Evolutionary conservation across 1,284 basidiomycete species (phyloP).

Genomic region (Trichosporon sp.): DNA sequence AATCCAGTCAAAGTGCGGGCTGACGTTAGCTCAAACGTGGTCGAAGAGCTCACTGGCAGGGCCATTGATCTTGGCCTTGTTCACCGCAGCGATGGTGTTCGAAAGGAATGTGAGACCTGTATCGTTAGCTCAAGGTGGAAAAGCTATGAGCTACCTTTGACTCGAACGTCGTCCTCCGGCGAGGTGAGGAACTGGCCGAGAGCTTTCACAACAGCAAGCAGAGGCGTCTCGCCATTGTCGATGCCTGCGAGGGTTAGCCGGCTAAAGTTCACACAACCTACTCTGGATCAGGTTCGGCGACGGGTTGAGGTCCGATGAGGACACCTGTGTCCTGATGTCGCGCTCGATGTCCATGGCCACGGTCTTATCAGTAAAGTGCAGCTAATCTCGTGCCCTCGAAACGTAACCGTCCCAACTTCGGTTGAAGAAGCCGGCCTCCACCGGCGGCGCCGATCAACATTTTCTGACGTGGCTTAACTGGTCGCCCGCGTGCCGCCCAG

Average conservation of each 20-base stretch:
- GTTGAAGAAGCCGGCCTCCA: background rate
- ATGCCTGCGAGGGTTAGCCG: conserved; percentile 57
- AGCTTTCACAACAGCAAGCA: conserved; percentile 79
- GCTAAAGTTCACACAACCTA: conserved; percentile 15
- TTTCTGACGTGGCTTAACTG: background rate
- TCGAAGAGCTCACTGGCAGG: conserved; percentile 64
- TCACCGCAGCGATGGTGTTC: conserved; percentile 63
- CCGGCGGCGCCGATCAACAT: background rate
- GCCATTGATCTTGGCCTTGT: conserved; percentile 64
- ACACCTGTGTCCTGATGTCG: conserved; percentile 42
- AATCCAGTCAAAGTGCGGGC: conserved; percentile 78
- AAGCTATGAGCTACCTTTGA: conserved; percentile 61
- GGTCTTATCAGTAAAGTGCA: background rate
- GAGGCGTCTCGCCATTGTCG: conserved; percentile 57
- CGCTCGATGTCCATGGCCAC: conserved; percentile 41
- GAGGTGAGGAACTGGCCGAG: conserved; percentile 82
- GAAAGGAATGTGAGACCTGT: conserved; percentile 40
- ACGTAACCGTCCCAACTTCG: background rate
- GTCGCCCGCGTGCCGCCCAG: background rate
- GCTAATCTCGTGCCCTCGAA: background rate
- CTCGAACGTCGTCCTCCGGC: conserved; percentile 70
- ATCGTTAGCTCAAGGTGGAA: background rate
- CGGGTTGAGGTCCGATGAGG: conserved; percentile 39
- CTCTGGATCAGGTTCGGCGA: conserved; percentile 38
- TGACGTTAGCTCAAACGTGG: conserved; percentile 39